Base-by-base conservation (phyloP, 331 rosid species). In the Stylosanthes scabra region DNA sequence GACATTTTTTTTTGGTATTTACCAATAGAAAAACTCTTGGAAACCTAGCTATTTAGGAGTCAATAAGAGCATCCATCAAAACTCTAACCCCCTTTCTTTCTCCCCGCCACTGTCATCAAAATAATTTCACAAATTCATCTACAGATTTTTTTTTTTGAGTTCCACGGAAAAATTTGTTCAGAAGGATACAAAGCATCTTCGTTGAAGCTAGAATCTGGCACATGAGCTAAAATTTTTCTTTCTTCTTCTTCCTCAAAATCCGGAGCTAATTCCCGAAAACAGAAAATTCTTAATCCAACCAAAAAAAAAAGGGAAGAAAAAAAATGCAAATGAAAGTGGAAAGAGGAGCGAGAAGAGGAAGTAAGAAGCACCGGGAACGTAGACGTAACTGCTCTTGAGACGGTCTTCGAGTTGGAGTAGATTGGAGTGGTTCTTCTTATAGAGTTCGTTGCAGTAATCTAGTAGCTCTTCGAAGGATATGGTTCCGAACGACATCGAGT, bases 391-490 rank as follows among this genome's bases (percentile, higher is more conserved):
- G 74, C 76, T 76, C 60, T 66, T 73, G n/a, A 91, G 89, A 66
- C 59, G 84, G 12, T 85, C 71, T 70, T 93, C 81, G 59, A 93
- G 86, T 37, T 84, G 69, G 15, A 62, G 11, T 9, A 89, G 75
- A 70, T 88, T 87, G 55, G 61, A 9, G 15, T 85, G 82, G 54
- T 94, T 91, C 82, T 84, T 86, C 84, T 94, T 91, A 79, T 78
- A 85, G 29, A 94, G 74, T 76, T 94, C 99, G 8, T 81, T 81
- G 80, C 93, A 91, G 86, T 93, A 96, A 39, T 96, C 98, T 71
- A 91, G 61, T 11, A 91, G 96, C 84, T 94, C 97, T 77, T 91
- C 95, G 59, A 94, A 83, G 41, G 99, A 91, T 4, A 94, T 95
- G 34, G 97, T 94, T 47, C 82, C 93, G n/a, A 84, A 83, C 28